Conservation (phyloP, 768 basidiomycete species). For the Amanita exitialis region DNA sequence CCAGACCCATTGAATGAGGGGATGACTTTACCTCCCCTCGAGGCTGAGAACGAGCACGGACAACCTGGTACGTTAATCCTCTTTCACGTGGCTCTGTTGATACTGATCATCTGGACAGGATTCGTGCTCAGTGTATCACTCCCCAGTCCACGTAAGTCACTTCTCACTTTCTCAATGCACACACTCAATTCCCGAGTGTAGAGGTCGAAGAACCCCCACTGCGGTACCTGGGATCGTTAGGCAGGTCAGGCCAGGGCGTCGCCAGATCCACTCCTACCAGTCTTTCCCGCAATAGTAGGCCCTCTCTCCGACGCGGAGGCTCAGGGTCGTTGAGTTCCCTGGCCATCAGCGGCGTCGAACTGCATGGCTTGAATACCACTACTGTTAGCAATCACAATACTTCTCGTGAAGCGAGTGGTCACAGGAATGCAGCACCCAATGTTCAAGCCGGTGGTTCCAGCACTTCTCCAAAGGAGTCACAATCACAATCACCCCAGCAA, state of each 20-base stretch:
- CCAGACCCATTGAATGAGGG: background rate
- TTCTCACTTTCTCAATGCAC: no score
- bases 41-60: background rate
- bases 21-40: background rate
- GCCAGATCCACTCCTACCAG: background rate
- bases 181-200: background rate
- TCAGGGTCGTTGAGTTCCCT: conserved; percentile 33
- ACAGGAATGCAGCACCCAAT: background rate
- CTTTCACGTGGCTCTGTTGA: background rate
- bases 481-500: background rate
- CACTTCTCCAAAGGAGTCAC: conserved; percentile 4
- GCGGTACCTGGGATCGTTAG: background rate
- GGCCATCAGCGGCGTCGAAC: conserved; percentile 17
- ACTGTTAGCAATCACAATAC: no score
- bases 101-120: background rate
- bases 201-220: background rate
- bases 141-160: background rate
- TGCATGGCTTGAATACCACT: background rate
- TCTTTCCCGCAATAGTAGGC: background rate
- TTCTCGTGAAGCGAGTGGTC: conserved; percentile 4
- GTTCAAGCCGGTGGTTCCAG: conserved; percentile 2
- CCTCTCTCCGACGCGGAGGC: conserved; percentile 22
- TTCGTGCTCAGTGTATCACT: background rate
- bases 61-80: background rate
- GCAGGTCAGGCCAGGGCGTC: background rate